Base-by-base conservation (phyloP, 768 basidiomycete genomes). In the Inosperma sp. region DNA sequence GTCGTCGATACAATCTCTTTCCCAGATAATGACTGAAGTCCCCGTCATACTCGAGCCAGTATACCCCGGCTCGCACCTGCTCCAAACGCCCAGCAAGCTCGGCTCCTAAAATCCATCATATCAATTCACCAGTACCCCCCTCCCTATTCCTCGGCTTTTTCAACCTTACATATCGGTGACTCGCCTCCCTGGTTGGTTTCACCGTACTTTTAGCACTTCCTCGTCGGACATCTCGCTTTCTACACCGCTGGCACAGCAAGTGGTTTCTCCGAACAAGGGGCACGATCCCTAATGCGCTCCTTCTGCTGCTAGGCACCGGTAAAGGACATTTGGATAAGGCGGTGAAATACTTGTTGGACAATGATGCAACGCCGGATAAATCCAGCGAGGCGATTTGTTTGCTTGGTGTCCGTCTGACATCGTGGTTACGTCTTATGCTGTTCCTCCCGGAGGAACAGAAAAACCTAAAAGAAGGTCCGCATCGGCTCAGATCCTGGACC, bases 311-410 rank as follows among this genome's bases (percentile, higher is more conserved):
- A n/a, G n/a, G n/a, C n/a, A n/a, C n/a, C n/a, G n/a, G n/a, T n/a
- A n/a, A 84, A 57, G 84, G 83, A 19, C 83, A 86, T 51, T 68
- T 88, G 48, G 87, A 89, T 71, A 87, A 86, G 65, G 88, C 87
- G 3, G 82, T 93, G 74, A 77, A 91, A 37, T 90, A 92, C 68
- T 73, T 97, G n/a, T n/a, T n/a, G n/a, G n/a, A n/a, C n/a, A n/a
- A n/a, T n/a, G n/a, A n/a, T n/a, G n/a, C n/a, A n/a, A n/a, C 77
- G 4, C 89, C 88, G 2, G 93, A 95, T 65, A 83, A 78, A 60
- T 93, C 83, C 49, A 61, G 76, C 0, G 89, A 93, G 17, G 79
- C 85, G 0, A 95, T 97, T 26, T 96, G 92, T 92, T 68, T 96
- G 2, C n/a, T n/a, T n/a, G n/a, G n/a, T n/a, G n/a, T n/a, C n/a